Evolutionary conservation across 305 asterid species (phyloP), one percentile per base, ranked within the genome.

Genomic region (Rubia tinctorum): DNA sequence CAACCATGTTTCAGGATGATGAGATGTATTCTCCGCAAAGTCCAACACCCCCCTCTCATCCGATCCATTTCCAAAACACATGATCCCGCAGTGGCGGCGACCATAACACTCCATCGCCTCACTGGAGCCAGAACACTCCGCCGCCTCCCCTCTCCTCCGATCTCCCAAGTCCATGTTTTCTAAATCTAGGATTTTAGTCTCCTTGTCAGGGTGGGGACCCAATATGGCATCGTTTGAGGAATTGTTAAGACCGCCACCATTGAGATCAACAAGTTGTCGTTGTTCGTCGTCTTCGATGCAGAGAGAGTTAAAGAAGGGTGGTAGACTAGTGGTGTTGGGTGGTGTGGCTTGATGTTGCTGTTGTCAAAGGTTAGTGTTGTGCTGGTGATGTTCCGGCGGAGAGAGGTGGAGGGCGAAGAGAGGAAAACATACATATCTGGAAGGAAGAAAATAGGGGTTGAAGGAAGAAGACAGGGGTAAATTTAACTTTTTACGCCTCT

Each of bases 1-100:
- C 88, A 94, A 79, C 99, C 98, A 94, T 59, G 98, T 94, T 87
- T 94, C 98, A 0, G 98, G 98, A 84, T 94, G 99, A 87, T 90
- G 99, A 27, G 97, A 97, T 56, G 92, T 92, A 76, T 94, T 89
- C 81, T 73, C 87, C 20, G 96, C 95, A 39, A 94, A 94, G 55
- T 90, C 86, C 91, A 92, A 76, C 3, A 81, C 92, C 80, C 92
- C 99, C 72, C 87, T 2, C 95, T 94, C 73, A 90, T 3, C 34
- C 34, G 3, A 30, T 30, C 34, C 63, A 53, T 81, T 55, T 74
- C 82, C 68, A 34, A 79, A 76, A 69, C 79, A 76, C 76, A 22
- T 83, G 8, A 51, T 85, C 58, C 71, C 82, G 12, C 74, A 85
- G 7, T 61, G 30, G 14, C 75, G 34, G 3, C 34, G 34, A 30